These are phyloP conservation scores for Pythium rishiriense DNA, from an alignment of 352 stramenopile species.

Conservation along the genomic window DNA sequence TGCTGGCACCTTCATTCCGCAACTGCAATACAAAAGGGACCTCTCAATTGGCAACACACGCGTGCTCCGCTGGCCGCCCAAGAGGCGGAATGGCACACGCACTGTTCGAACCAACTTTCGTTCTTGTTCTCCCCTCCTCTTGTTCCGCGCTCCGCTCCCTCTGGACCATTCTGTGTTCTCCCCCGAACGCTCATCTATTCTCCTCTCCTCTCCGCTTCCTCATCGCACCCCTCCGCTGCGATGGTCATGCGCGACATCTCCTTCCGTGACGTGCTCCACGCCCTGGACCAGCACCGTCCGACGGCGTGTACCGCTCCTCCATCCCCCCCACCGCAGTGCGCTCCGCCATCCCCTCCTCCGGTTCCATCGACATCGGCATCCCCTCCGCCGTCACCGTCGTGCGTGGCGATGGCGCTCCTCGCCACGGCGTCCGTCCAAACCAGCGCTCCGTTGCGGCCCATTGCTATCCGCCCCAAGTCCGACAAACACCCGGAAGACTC, in stretches of 20 bases:
- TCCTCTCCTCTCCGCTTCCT: slow-evolving; percentile 5
- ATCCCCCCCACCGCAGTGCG: not conserved
- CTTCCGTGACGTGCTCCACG: slow-evolving; percentile 22
- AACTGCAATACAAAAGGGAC: not conserved
- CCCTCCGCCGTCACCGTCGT: slow-evolving; percentile 2
- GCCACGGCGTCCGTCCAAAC: slow-evolving; percentile 8
- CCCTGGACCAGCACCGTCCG: slow-evolving; percentile 8
- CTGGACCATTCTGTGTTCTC: not conserved
- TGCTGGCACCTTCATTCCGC: not conserved
- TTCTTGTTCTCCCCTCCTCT: not conserved
- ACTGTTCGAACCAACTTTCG: not conserved
- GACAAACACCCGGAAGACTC: not conserved
- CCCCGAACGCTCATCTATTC: not conserved
- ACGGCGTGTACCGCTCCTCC: not conserved
- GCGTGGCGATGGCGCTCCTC: slow-evolving; percentile 13
- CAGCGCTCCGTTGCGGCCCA: not conserved
- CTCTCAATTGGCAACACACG: slow-evolving; percentile 4
- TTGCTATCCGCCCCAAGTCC: slow-evolving; percentile 15
- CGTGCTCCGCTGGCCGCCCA: not conserved
- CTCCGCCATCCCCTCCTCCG: slow-evolving; percentile 4
- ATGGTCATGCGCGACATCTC: slow-evolving; percentile 17
- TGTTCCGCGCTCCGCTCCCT: slow-evolving; percentile 4
- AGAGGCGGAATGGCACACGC: slow-evolving; percentile 18
- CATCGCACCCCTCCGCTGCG: not conserved
- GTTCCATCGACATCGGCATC: not conserved